Conservation (phyloP, 768 basidiomycete genomes). For the Leccinum fibrillosum region DNA sequence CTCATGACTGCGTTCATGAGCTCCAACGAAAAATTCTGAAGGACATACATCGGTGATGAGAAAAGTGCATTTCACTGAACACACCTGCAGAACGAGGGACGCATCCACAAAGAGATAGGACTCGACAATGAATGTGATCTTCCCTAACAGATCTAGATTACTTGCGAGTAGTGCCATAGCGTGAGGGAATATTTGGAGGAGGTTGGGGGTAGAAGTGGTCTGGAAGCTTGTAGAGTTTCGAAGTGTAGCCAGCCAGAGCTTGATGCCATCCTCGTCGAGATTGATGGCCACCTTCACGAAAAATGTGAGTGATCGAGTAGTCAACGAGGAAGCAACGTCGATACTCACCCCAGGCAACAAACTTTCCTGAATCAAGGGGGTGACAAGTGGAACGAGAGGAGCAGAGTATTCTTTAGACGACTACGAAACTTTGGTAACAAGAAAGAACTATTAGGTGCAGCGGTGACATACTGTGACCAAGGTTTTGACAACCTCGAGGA, state of each 20-base stretch:
- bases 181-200: slow-evolving; percentile 65
- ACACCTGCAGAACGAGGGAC: slow-evolving; percentile 57
- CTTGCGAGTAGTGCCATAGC: slow-evolving; percentile 55
- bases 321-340: background rate
- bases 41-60: slow-evolving; percentile 1
- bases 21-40: slow-evolving; percentile 51
- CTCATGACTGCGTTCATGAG: slow-evolving; percentile 54
- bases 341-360: slow-evolving; percentile 51
- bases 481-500: slow-evolving; percentile 68
- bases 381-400: slow-evolving; percentile 50
- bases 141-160: slow-evolving; percentile 76
- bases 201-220: slow-evolving; percentile 44
- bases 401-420: slow-evolving; percentile 63
- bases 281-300: slow-evolving; percentile 54
- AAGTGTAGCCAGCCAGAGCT: slow-evolving; percentile 71
- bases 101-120: slow-evolving; percentile 79
- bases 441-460: background rate
- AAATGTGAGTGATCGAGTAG: background rate
- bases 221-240: slow-evolving; percentile 58
- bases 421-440: slow-evolving; percentile 35
- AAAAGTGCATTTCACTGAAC: slow-evolving; percentile 9
- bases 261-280: slow-evolving; percentile 76
- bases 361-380: slow-evolving; percentile 65
- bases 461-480: slow-evolving; percentile 55
- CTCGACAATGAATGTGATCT: slow-evolving; percentile 62